Percentiles rank a stretch among this genome's conserved stretches.
phyloP scores from a whole-genome alignment of 1,284 basidiomycete genomes.

The Rhodotorula sp. region DNA sequence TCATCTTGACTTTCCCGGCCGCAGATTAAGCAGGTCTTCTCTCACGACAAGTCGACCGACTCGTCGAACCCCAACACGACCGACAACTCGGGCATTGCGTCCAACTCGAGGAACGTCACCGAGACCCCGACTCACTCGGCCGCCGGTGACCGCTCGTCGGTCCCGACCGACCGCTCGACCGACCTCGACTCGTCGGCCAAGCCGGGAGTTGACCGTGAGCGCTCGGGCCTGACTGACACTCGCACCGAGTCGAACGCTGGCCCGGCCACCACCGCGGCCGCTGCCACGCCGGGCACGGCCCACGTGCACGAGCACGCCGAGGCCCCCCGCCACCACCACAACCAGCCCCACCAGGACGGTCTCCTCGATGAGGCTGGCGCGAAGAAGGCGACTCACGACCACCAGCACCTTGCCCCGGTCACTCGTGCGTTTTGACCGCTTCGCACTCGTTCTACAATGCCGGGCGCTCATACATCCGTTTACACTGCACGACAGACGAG shows the following conservation, averaged over 20 bases:
- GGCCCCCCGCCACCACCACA: slow-evolving; percentile 19
- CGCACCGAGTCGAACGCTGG: neutral
- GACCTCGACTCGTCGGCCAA: neutral
- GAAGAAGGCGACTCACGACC: slow-evolving; percentile 47
- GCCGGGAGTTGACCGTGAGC: no score
- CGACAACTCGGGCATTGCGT: neutral
- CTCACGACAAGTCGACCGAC: slow-evolving; percentile 13
- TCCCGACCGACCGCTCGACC: neutral
- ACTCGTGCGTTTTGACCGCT: slow-evolving; percentile 32
- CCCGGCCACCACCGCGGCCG: neutral
- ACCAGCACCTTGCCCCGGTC: slow-evolving; percentile 50
- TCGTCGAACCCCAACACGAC: neutral
- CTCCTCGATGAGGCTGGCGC: slow-evolving; percentile 30
- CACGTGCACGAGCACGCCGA: slow-evolving; percentile 20
- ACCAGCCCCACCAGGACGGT: slow-evolving; percentile 19
- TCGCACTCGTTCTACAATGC: neutral
- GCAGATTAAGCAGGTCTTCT: slow-evolving; percentile 35
- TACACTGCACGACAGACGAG: slow-evolving; percentile 19
- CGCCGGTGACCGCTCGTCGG: slow-evolving; percentile 9
- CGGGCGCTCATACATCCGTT: no score
- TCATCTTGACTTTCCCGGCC: no score
- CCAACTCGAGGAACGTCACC: neutral
- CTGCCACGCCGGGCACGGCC: neutral
- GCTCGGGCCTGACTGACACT: neutral
- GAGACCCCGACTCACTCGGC: slow-evolving; percentile 1